Base-by-base conservation (phyloP, 2,329 filamentous ascomycete genomes). In the Aureobasidium lini region DNA sequence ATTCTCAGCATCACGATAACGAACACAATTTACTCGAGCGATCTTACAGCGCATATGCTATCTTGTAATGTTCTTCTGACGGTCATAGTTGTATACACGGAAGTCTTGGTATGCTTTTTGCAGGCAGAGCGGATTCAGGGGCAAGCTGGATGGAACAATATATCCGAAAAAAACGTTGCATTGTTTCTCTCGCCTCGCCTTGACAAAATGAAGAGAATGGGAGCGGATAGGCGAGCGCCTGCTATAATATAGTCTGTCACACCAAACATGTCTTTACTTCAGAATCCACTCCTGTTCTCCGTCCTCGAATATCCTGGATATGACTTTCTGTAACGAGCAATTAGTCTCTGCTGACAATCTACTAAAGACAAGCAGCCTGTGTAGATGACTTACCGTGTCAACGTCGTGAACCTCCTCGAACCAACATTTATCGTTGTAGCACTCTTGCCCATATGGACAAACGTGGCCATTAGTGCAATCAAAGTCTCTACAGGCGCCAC, bases 391-490 rank as follows among this genome's bases (percentile, higher is more conserved):
- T 54, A 71, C 67, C 61, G 66, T 67, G 52, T 77, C 73, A 66
- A 75, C 72, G 9, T 70, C 67, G 62, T 78, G 76, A 1, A 71
- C 70, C 11, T 65, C 64, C 13, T 64, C 62, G 39, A 77, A 71
- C 43, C 74, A 70, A 64, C 76, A 78, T 10, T 62, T 66, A 11
- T 69, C 66, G 31, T 69, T 74, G 15, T 66, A 69, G 62, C 69
- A 73, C n/a, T 72, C 62, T 9, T 52, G 66, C 13, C 70, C 65
- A 34, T 72, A 71, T 23, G 71, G 70, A 60, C 73, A 75, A 36
- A 71, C 67, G 63, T 79, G 76, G 1, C 76, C 76, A 42, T 72
- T 63, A 40, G 72, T 73, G 64, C 76, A 78, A 37, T 75, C 68
- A 40, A 74, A 63, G 42, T 76, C 72, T 32, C 73, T 66, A 59